These are phyloP conservation scores for Stramenopiles sp. DNA, from an alignment of 352 stramenopile species.

Conservation along the genomic window DNA sequence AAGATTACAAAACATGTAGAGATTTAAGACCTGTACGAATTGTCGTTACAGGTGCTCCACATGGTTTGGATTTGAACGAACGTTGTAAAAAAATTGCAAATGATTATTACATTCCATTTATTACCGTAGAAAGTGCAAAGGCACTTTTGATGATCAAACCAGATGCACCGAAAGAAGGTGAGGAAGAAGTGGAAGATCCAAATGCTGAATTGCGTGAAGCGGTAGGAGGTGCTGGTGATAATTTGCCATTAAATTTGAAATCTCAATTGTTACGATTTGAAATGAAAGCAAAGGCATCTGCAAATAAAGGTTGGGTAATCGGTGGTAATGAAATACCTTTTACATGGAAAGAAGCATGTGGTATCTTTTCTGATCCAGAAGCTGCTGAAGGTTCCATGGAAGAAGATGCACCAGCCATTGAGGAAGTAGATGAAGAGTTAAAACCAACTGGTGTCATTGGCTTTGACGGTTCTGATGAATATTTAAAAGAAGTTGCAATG, in stretches of 20 bases:
- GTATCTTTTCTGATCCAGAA: not conserved
- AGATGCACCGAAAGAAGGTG: not conserved
- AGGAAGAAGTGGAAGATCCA: not conserved
- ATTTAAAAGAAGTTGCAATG: not conserved
- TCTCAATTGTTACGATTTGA: not conserved
- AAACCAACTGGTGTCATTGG: not conserved
- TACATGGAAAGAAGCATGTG: not conserved
- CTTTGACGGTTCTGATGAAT: not conserved
- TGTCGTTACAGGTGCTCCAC: constrained; percentile 40
- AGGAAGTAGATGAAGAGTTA: not conserved
- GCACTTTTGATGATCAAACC: not conserved
- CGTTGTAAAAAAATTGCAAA: not conserved
- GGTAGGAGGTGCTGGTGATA: not conserved
- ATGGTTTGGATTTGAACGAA: not conserved
- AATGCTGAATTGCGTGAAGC: not conserved
- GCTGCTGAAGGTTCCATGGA: not conserved
- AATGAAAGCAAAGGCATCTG: not conserved
- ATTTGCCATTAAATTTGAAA: not conserved
- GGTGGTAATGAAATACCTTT: not conserved
- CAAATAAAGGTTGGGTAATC: not conserved
- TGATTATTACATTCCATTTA: not conserved
- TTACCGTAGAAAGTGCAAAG: not conserved
- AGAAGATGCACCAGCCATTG: not conserved
- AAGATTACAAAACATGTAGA: constrained; percentile 45
- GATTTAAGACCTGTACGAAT: constrained; percentile 44